Percentiles rank a stretch among this genome's conserved stretches.
These are phyloP conservation scores for Exophiala spinifera DNA, from an alignment of 2,329 filamentous ascomycete genomes.

Conservation along the genomic window DNA sequence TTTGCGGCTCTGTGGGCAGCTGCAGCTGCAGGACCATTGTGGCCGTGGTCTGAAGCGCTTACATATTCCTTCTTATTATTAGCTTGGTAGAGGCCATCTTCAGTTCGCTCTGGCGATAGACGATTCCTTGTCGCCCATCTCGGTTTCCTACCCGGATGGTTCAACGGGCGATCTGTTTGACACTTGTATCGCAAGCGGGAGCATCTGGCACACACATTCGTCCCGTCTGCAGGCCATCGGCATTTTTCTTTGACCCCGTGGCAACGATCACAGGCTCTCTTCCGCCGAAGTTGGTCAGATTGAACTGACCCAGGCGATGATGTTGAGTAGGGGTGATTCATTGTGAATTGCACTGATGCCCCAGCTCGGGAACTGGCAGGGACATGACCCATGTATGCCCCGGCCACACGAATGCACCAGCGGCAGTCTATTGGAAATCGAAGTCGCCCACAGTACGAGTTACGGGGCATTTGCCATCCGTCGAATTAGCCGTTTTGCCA, in stretches of 20 bases:
- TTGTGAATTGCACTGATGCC: too few relatives aligned
- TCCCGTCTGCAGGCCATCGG: not conserved
- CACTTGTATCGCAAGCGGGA: conserved; percentile 4
- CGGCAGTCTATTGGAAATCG: too few relatives aligned
- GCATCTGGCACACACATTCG: conserved; percentile 5
- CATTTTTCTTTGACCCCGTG: conserved; percentile 7
- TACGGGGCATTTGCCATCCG: too few relatives aligned
- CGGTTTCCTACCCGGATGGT: conserved; percentile 3
- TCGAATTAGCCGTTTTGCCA: too few relatives aligned
- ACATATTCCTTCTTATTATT: not conserved
- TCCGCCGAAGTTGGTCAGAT: conserved; percentile 3
- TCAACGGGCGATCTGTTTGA: not conserved
- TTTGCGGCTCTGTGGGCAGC: not conserved
- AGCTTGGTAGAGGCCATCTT: not conserved
- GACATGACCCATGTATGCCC: too few relatives aligned
- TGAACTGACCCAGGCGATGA: too few relatives aligned
- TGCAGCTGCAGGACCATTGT: not conserved
- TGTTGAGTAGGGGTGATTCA: too few relatives aligned
- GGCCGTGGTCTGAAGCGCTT: not conserved
- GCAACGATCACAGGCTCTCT: conserved; percentile 15
- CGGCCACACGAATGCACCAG: too few relatives aligned
- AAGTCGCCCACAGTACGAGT: too few relatives aligned
- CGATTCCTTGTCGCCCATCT: conserved; percentile 6
- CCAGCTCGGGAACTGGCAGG: too few relatives aligned
- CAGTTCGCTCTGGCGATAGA: conserved; percentile 2